Evolutionary conservation across 768 basidiomycete genomes (phyloP).

Genomic region (Omphalotus guepiniiformis): DNA sequence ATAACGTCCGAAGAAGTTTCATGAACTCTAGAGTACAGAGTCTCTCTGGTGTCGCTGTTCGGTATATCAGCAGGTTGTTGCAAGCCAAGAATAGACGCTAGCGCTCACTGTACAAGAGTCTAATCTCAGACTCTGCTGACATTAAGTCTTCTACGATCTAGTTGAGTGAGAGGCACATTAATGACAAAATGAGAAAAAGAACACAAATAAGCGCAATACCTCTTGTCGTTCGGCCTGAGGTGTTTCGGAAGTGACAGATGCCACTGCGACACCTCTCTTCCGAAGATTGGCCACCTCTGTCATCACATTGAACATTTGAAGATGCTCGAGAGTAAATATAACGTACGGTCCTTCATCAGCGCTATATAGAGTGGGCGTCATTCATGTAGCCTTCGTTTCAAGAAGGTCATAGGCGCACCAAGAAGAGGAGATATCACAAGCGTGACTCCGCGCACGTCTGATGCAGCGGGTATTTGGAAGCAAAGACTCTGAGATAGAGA

Average conservation of each 20-base stretch:
- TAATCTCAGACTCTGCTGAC: constrained; percentile 52
- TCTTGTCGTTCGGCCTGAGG: constrained; percentile 45
- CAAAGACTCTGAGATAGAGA: constrained; percentile 58
- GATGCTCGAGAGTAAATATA: background rate
- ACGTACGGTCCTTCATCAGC: constrained; percentile 77
- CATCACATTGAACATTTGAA: background rate
- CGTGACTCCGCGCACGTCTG: constrained; percentile 65
- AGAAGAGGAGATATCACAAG: constrained; percentile 76
- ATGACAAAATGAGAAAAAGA: background rate
- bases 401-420: constrained; percentile 35
- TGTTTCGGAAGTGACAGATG: constrained; percentile 67
- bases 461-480: constrained; percentile 79
- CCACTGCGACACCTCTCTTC: constrained; percentile 49
- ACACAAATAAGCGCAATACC: constrained; percentile 29
- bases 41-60: constrained; percentile 72
- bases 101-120: constrained; percentile 66
- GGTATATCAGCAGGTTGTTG: background rate
- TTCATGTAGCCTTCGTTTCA: background rate
- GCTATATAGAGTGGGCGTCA: constrained; percentile 35
- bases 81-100: background rate
- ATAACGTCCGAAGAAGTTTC: constrained; percentile 42
- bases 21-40: constrained; percentile 53
- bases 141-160: constrained; percentile 62
- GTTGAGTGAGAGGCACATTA: background rate
- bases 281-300: constrained; percentile 64